Percentiles rank a stretch among this genome's conserved stretches.
These are phyloP conservation scores for Ogataea ganodermae DNA, from an alignment of 805 yeast species.

Conservation along the genomic window DNA sequence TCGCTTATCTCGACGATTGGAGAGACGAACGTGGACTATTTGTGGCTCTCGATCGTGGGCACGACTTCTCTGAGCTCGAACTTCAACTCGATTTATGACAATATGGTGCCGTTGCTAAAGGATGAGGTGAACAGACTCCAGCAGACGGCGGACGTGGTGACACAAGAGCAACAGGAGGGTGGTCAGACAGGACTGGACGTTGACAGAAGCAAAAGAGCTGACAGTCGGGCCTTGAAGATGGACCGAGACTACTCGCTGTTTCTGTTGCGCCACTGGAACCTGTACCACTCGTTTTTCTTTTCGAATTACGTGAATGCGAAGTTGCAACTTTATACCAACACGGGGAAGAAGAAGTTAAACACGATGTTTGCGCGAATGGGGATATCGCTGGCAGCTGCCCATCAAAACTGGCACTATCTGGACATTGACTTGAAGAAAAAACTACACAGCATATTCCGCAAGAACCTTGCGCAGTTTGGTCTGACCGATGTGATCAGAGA, in stretches of 20 bases:
- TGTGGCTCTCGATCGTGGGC: conserved; percentile 92
- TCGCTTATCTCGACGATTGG: conserved; percentile 80
- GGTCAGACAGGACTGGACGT: conserved; percentile 13
- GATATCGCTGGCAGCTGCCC: conserved; percentile 81
- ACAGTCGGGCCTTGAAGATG: conserved; percentile 47
- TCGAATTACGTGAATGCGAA: conserved; percentile 91
- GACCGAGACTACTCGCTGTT: conserved; percentile 88
- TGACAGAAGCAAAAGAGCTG: conserved; percentile 34
- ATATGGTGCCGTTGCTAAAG: conserved; percentile 68
- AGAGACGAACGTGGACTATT: conserved; percentile 64
- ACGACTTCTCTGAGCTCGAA: conserved; percentile 75
- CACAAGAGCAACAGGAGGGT: conserved; percentile 10
- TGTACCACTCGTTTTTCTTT: conserved; percentile 87
- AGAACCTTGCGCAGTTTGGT: conserved; percentile 73
- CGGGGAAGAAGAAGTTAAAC: conserved; percentile 82
- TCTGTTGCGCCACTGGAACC: conserved; percentile 86
- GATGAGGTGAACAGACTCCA: conserved; percentile 80
- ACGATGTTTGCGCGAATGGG: conserved; percentile 97
- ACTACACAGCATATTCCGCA: conserved; percentile 65
- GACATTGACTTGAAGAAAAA: conserved; percentile 76
- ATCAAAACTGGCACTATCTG: conserved; percentile 90
- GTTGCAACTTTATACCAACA: conserved; percentile 85
- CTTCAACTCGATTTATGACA: conserved; percentile 73
- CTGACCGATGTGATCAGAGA: conserved; percentile 79
- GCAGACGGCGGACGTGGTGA: conserved; percentile 31